Evolutionary conservation across 1,284 basidiomycete species (phyloP).

Genomic region (Cutaneotrichosporon cutaneum): DNA sequence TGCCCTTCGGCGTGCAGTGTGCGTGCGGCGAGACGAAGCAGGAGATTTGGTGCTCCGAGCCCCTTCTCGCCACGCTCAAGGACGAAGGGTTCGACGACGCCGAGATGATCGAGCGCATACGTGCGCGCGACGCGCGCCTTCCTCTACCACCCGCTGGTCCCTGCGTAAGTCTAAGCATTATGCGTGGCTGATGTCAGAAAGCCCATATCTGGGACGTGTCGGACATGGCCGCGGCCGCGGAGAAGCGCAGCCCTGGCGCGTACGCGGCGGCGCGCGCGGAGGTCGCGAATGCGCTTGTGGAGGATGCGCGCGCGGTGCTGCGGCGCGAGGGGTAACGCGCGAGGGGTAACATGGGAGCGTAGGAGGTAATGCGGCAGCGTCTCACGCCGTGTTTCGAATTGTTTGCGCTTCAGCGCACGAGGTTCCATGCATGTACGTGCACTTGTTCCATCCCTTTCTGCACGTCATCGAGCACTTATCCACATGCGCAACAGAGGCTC

Average conservation of each 20-base stretch:
- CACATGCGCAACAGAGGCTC: too few species aligned
- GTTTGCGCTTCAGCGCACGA: too few species aligned
- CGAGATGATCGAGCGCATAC: neutral
- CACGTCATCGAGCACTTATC: too few species aligned
- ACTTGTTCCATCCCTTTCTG: too few species aligned
- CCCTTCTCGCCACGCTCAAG: neutral
- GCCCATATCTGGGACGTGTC: neutral
- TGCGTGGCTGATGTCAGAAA: neutral
- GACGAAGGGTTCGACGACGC: neutral
- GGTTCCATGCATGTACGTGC: too few species aligned
- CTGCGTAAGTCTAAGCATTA: neutral
- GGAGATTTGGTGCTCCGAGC: neutral
- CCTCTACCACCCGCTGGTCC: neutral
- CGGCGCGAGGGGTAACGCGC: too few species aligned
- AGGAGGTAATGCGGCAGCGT: too few species aligned
- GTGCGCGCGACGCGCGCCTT: neutral
- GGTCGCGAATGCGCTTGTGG: neutral
- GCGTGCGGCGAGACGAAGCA: neutral
- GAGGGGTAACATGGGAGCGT: neutral
- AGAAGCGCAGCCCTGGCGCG: neutral
- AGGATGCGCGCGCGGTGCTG: neutral
- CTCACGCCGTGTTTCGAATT: too few species aligned
- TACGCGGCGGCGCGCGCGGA: neutral
- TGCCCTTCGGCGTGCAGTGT: neutral
- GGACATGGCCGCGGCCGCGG: neutral